Percentiles rank a stretch among this genome's conserved stretches.
Evolutionary conservation across 2,329 filamentous ascomycete genomes (phyloP).

Genomic region (Rhynchosporium agropyri): DNA sequence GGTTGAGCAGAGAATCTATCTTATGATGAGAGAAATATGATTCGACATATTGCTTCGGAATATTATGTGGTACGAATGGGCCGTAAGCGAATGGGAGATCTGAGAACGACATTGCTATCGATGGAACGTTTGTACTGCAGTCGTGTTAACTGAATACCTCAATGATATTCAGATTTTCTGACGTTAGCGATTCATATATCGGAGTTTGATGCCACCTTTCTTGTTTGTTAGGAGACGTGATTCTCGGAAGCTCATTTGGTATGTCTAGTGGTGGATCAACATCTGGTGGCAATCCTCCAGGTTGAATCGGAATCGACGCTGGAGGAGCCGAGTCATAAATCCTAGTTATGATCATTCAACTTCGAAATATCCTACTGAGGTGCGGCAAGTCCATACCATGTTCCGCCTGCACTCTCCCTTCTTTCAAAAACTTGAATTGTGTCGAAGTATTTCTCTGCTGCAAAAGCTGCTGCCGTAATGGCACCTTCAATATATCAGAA

Average conservation of each 20-base stretch:
- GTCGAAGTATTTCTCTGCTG: slow-evolving; percentile 60
- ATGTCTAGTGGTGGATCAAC: slow-evolving; percentile 51
- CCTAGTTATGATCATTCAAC: slow-evolving; percentile 47
- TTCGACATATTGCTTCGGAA: slow-evolving; percentile 58
- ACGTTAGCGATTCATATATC: slow-evolving; percentile 56
- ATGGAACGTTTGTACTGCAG: slow-evolving; percentile 56
- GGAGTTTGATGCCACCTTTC: slow-evolving; percentile 53
- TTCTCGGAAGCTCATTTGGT: slow-evolving; percentile 47
- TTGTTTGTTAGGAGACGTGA: slow-evolving; percentile 47
- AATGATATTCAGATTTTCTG: slow-evolving; percentile 30
- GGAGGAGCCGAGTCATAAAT: slow-evolving; percentile 53
- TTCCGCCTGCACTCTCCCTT: slow-evolving; percentile 59
- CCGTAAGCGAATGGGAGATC: slow-evolving; percentile 57
- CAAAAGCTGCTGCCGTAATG: slow-evolving; percentile 50
- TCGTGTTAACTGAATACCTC: not conserved
- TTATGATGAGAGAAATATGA: slow-evolving; percentile 56
- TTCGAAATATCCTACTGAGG: too few relatives aligned
- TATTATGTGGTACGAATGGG: slow-evolving; percentile 57
- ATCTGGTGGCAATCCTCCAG: slow-evolving; percentile 50
- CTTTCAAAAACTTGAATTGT: slow-evolving; percentile 63
- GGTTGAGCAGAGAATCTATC: slow-evolving; percentile 49
- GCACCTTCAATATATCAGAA: slow-evolving; percentile 45
- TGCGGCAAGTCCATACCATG: slow-evolving; percentile 48
- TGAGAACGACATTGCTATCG: slow-evolving; percentile 59
- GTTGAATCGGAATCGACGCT: slow-evolving; percentile 43